Evolutionary conservation across 352 stramenopile genomes (phyloP), one percentile per base, ranked within the genome.

Genomic region (Phytophthora brassicae): DNA sequence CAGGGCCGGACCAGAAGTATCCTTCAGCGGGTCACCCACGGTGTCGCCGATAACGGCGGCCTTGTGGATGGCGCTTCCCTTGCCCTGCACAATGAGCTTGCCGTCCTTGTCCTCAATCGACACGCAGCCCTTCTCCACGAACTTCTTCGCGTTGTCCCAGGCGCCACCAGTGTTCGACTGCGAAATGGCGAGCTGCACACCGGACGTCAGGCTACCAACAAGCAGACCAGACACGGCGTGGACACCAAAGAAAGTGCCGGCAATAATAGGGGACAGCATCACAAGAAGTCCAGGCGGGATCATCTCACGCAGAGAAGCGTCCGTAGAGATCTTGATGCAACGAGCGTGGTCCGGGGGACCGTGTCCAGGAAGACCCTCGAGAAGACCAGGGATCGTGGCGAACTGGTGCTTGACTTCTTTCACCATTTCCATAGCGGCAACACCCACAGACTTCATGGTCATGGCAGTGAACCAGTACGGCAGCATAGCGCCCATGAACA

Each of bases 131-230:
- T 98, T 98, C 84, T 99, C 97, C 50, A 99, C 98, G 75, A 98
- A 99, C 86, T 99, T 99, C 88, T 99, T 99, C 50, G 97, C 97
- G 75, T 99, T 99, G 71, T 99, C 97, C 97, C 97, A 99, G 52
- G 97, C 97, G 75, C 97, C 97, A 68, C 97, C 97, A 59, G 97
- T 98, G 92, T 99, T 99, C 62, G 96, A 99, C 86, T 99, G 98
- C 47, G 96, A 99, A 70, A 99, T 98, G 46, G 97, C 97, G 51
- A 99, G 86, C 86, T 99, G 97, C 31, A 99, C 95, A 81, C 95
- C 90, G 36, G 95, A 98, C 46, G 98, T 94, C 57, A 99, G 76
- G 26, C 91, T 80, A 64, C 97, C 97, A 19, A 99, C 97, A 49
- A 99, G 90, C 59, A 99, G 81, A 74, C 98, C 97, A 62, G 90